A percentile compares a stretch with the other conserved stretches of the same genome.
These are phyloP conservation scores for Penicillium sp. DNA, from an alignment of 2,329 filamentous ascomycete genomes.

Conservation along the genomic window DNA sequence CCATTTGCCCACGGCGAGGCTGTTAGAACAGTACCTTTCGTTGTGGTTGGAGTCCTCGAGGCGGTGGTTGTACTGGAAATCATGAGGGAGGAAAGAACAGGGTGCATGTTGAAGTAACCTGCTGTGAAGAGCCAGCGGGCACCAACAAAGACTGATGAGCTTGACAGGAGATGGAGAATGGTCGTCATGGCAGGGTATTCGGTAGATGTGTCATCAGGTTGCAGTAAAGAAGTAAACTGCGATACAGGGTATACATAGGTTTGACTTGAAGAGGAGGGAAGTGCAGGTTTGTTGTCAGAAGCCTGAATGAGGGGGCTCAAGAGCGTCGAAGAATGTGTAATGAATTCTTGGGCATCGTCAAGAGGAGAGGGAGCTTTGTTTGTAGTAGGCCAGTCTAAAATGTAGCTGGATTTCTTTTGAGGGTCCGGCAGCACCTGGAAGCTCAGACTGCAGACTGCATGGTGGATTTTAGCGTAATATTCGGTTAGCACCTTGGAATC, in stretches of 20 bases:
- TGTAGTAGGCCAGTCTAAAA: slow-evolving; percentile 68
- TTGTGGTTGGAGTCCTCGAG: slow-evolving; percentile 30
- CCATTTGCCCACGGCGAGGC: slow-evolving; percentile 93
- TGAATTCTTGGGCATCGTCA: slow-evolving; percentile 66
- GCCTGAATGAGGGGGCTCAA: slow-evolving; percentile 66
- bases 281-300: slow-evolving; percentile 31
- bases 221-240: slow-evolving; percentile 82
- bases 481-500: slow-evolving; percentile 73
- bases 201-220: slow-evolving; percentile 71
- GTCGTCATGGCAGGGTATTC: slow-evolving; percentile 79
- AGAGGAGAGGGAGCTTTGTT: slow-evolving; percentile 77
- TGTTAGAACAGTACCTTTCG: slow-evolving; percentile 78
- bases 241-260: slow-evolving; percentile 82
- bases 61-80: slow-evolving; percentile 62
- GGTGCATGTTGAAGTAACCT: slow-evolving; percentile 96
- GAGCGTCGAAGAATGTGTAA: slow-evolving; percentile 63
- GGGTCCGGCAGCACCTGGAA: slow-evolving; percentile 68
- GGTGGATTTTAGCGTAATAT: slow-evolving; percentile 77
- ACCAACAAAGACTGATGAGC: slow-evolving; percentile 57
- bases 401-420: slow-evolving; percentile 47
- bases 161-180: slow-evolving; percentile 67
- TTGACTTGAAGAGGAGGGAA: slow-evolving; percentile 47
- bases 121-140: slow-evolving; percentile 95
- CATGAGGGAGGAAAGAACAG: slow-evolving; percentile 74
- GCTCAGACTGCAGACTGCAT: slow-evolving; percentile 73